Evolutionary conservation across 176 grass and related monocot genomes (phyloP), one percentile per base, ranked within the genome.

Genomic region (Eleusine indica): DNA sequence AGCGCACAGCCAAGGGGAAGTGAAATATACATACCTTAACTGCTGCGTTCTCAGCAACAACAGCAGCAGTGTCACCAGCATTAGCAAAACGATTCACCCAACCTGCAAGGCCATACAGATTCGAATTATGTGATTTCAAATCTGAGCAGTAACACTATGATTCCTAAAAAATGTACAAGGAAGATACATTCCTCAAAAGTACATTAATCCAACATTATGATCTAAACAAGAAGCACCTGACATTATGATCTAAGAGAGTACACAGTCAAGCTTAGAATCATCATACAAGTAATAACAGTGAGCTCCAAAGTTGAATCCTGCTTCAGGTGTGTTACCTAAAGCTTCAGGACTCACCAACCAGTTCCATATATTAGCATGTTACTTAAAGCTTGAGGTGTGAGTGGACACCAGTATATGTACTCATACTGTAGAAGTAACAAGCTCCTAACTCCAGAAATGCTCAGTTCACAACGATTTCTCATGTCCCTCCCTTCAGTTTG

Each of bases 81-180:
- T 99, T 96, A 25, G 96, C 96, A 92, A 99, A 99, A 43, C 96
- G 93, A 81, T 99, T 99, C 72, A 99, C 91, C 96, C 96, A 99
- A 65, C 96, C 96, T 99, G 87, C 40, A 82, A 80, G 35, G 18
- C 73, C 65, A 80, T 25, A 12, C 32, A 83, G 73, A 83, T 15
- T 44, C 68, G 79, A 79, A 83, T 21, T 28, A 70, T 30, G 58
- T 0, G 56, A 82, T 86, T 66, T 66, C 48, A 79, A 90, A 42
- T 73, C 52, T 69, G 35, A 73, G 53, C 5, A 58, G 22, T 11
- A 80, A 86, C 29, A 51, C 17, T 62, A 39, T 15, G 43, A 46
- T 46, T 46, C 43, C 43, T 9, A 46, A 46, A 46, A 46, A 46
- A 46, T 52, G 49, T 25, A 8, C 19, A 54, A 53, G 46, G 32